Evolutionary conservation across 768 basidiomycete species (phyloP).

Genomic region (Naganishia vishniacii): DNA sequence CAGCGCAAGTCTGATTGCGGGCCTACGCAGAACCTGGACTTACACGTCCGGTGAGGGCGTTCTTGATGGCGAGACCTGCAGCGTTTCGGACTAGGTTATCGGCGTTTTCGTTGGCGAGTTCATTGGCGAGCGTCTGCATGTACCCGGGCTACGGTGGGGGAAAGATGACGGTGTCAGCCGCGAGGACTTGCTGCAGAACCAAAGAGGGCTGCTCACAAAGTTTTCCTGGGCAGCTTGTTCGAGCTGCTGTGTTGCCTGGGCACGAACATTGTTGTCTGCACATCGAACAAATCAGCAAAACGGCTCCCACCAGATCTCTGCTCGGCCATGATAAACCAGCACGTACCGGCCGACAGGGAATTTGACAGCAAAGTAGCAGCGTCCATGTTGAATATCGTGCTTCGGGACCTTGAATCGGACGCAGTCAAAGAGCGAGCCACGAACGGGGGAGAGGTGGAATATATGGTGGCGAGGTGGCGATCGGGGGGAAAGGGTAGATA

Average conservation of each 20-base stretch:
- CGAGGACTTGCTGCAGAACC: conserved; percentile 16
- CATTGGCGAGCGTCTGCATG: conserved; percentile 80
- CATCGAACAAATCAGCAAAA: too few species aligned
- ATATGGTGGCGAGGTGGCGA: too few species aligned
- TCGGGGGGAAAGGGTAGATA: too few species aligned
- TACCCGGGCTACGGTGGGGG: conserved; percentile 67
- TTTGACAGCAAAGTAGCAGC: conserved; percentile 84
- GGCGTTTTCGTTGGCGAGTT: conserved; percentile 70
- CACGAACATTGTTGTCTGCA: conserved; percentile 82
- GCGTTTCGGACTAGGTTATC: conserved; percentile 77
- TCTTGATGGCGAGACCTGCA: conserved; percentile 96
- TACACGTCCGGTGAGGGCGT: conserved; percentile 83
- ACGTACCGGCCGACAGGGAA: conserved; percentile 76
- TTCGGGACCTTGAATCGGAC: too few species aligned
- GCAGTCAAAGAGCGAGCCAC: too few species aligned
- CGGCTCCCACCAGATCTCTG: neutral
- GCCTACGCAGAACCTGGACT: conserved; percentile 43
- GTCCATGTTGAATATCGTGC: conserved; percentile 59
- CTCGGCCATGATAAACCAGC: neutral
- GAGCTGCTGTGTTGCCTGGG: conserved; percentile 82
- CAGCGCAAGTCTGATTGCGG: conserved; percentile 19
- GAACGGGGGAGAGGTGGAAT: too few species aligned
- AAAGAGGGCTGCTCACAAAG: conserved; percentile 62
- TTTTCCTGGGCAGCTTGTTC: conserved; percentile 79
- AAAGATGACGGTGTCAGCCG: conserved; percentile 16